These are phyloP conservation scores for Mimosa bimucronata DNA, from an alignment of 306 rosid genomes.

Conservation along the genomic window DNA sequence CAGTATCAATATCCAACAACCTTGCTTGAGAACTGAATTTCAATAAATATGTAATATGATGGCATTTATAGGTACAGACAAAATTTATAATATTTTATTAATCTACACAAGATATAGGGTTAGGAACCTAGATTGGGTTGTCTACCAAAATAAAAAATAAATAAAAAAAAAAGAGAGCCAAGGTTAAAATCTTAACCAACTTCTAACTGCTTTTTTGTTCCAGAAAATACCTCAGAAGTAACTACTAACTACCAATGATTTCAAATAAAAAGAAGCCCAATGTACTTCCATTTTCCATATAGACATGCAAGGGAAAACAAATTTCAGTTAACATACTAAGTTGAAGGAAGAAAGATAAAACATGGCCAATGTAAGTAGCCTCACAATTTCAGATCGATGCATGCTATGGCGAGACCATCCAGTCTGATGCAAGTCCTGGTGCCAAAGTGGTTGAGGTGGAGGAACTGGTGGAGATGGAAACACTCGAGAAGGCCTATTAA, in stretches of 20 bases:
- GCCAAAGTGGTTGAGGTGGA: slow-evolving; percentile 99
- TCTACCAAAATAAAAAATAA: not conserved
- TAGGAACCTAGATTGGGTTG: slow-evolving; percentile 6
- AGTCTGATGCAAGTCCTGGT: slow-evolving; percentile 87
- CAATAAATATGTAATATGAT: not conserved
- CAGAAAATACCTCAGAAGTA: slow-evolving; percentile 6
- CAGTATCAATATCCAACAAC: slow-evolving; percentile 32
- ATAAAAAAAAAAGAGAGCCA: no score
- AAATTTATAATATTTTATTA: slow-evolving; percentile 1
- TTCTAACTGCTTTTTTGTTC: slow-evolving; percentile 13
- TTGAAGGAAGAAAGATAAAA: slow-evolving; percentile 5
- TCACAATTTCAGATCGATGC: slow-evolving; percentile 96
- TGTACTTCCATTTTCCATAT: slow-evolving; percentile 6
- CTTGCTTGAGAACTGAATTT: slow-evolving; percentile 26
- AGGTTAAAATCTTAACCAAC: slow-evolving; percentile 20
- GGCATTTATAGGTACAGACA: not conserved
- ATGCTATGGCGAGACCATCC: slow-evolving; percentile 98
- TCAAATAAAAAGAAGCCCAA: slow-evolving; percentile 16
- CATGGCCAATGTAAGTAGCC: slow-evolving; percentile 37
- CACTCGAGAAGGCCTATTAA: slow-evolving; percentile 78
- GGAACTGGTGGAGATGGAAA: slow-evolving; percentile 95
- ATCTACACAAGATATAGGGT: slow-evolving; percentile 13
- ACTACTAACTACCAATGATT: not conserved
- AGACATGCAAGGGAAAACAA: not conserved
- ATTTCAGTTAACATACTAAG: not conserved